phyloP scores from a whole-genome alignment of 495 filamentous ascomycete genomes.

The Parathielavia appendiculata region DNA sequence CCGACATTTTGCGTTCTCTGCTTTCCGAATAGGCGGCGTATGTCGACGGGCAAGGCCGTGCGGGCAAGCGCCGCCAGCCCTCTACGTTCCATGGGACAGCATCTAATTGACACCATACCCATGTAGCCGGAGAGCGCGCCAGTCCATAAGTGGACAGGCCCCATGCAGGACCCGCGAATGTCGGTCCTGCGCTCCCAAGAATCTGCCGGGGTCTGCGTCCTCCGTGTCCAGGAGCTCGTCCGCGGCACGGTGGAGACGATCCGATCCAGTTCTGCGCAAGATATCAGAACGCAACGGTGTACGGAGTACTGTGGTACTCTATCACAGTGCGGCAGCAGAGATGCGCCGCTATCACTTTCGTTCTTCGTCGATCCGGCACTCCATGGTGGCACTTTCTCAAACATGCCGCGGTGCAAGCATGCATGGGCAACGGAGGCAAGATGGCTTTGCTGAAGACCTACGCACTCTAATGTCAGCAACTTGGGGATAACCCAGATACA shows the following conservation, averaged over 20 bases:
- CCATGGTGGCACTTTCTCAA: neutral
- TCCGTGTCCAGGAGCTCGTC: slow-evolving; percentile 16
- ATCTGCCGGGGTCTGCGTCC: slow-evolving; percentile 12
- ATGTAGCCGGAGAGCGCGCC: slow-evolving; percentile 2
- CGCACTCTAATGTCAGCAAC: neutral
- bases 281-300: slow-evolving; percentile 14
- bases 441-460: neutral
- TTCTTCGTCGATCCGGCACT: neutral
- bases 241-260: slow-evolving; percentile 13
- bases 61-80: slow-evolving; percentile 4
- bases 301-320: neutral
- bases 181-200: slow-evolving; percentile 18
- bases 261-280: slow-evolving; percentile 9
- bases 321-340: neutral
- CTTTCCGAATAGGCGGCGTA: slow-evolving; percentile 1
- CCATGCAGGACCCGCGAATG: slow-evolving; percentile 16
- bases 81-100: neutral
- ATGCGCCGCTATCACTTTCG: slow-evolving; percentile 4
- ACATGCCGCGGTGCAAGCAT: too few relatives aligned
- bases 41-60: slow-evolving; percentile 8
- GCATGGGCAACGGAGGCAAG: too few relatives aligned
- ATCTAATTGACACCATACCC: slow-evolving; percentile 1
- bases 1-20: neutral
- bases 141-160: neutral
- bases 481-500: neutral